These are phyloP conservation scores for Plectranthus barbatus DNA, from an alignment of 257 asterid genomes.

Conservation along the genomic window DNA sequence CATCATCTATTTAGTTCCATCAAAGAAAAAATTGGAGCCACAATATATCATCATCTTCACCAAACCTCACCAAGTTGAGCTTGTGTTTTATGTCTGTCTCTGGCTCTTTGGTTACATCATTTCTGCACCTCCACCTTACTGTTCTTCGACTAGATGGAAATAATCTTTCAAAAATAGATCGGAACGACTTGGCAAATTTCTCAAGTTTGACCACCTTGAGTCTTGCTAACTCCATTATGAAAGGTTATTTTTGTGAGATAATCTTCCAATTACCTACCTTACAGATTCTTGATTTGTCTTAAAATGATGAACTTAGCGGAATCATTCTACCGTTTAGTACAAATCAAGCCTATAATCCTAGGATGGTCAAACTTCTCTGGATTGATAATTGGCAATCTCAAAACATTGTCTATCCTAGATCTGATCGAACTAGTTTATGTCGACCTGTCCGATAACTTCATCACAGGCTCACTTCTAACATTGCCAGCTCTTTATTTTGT, in stretches of 20 bases:
- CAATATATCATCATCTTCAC: neutral
- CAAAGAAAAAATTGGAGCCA: neutral
- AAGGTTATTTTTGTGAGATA: neutral
- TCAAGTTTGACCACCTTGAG: too few species aligned
- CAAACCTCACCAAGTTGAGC: neutral
- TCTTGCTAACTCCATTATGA: neutral
- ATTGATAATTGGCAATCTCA: neutral
- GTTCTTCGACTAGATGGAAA: neutral
- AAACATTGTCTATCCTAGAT: neutral
- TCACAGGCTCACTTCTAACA: neutral
- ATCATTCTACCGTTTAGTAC: constrained; percentile 6
- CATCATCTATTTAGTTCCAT: too few species aligned
- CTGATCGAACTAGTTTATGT: neutral
- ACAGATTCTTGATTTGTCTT: constrained; percentile 9
- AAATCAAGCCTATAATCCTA: constrained; percentile 6
- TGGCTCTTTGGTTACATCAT: too few species aligned
- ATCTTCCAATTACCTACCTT: too few species aligned
- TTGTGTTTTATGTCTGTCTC: neutral
- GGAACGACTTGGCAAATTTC: neutral
- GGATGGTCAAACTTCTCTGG: too few species aligned
- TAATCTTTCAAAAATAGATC: neutral
- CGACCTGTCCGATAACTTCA: neutral
- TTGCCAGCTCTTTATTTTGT: too few species aligned
- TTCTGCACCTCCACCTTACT: neutral
- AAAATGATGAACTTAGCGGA: too few species aligned